Percentiles rank a stretch among this genome's conserved stretches.
Evolutionary conservation across 179 eudicot species (phyloP).

Genomic region (Spinacia oleracea): DNA sequence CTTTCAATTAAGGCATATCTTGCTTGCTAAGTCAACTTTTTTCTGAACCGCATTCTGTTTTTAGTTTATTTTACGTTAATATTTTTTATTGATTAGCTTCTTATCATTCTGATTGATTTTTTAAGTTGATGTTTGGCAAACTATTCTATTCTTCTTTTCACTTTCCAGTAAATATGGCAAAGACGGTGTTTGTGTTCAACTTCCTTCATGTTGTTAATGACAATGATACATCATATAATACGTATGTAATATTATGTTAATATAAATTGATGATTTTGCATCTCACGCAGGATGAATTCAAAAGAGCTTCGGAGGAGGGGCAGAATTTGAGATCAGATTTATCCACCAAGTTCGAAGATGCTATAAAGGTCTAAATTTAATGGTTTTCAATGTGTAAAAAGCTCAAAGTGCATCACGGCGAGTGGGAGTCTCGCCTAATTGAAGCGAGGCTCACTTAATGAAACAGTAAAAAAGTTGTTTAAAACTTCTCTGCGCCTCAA

Average conservation of each 20-base stretch:
- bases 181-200: neutral
- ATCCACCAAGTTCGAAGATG: constrained; percentile 80
- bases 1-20: neutral
- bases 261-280: constrained; percentile 7
- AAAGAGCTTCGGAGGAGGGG: constrained; percentile 80
- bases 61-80: neutral
- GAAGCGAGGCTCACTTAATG: no score
- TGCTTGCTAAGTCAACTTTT: constrained; percentile 2
- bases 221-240: neutral
- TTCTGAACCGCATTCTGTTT: neutral
- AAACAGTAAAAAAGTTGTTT: no score
- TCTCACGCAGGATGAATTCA: constrained; percentile 82
- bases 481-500: no score
- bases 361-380: constrained; percentile 69
- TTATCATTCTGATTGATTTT: neutral
- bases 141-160: neutral
- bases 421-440: no score
- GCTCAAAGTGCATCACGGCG: no score
- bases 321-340: constrained; percentile 91
- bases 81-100: constrained; percentile 2
- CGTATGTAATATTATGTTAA: neutral
- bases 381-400: no score
- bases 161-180: neutral
- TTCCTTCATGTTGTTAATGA: neutral
- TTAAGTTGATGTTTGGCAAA: neutral